A percentile compares a stretch with the other conserved stretches of the same genome.
Conservation (phyloP, 2,329 filamentous ascomycete species). For the Knufia fluminis region DNA sequence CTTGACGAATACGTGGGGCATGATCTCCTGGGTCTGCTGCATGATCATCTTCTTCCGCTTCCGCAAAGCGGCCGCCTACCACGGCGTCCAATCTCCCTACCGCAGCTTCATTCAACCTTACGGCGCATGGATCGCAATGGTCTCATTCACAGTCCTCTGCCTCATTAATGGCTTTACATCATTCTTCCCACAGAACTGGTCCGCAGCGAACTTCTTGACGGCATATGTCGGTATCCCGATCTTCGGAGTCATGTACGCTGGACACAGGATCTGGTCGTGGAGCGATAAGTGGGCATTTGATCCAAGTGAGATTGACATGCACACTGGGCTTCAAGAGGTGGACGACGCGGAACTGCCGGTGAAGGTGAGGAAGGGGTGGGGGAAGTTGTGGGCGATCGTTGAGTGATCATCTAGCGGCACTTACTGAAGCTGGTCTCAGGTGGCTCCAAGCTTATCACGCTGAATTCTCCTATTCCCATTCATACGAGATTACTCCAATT, state of each 20-base stretch:
- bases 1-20: constrained; percentile 56
- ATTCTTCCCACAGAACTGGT: constrained; percentile 60
- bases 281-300: constrained; percentile 44
- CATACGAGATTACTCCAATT: too few species aligned
- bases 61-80: constrained; percentile 39
- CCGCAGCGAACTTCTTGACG: constrained; percentile 53
- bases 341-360: constrained; percentile 37
- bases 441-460: too few species aligned
- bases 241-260: constrained; percentile 48
- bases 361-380: constrained; percentile 28
- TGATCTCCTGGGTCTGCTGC: constrained; percentile 63
- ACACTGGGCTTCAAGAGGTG: constrained; percentile 45
- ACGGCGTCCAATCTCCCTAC: constrained; percentile 46
- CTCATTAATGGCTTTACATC: constrained; percentile 68
- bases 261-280: constrained; percentile 40
- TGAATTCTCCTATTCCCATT: too few species aligned
- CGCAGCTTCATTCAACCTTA: constrained; percentile 52
- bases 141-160: constrained; percentile 51
- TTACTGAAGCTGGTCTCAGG: too few species aligned
- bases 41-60: constrained; percentile 52
- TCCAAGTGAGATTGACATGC: constrained; percentile 44
- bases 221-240: constrained; percentile 58
- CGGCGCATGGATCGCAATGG: constrained; percentile 52
- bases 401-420: too few species aligned
- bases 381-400: constrained; percentile 26